phyloP scores from a whole-genome alignment of 257 asterid genomes.

The Parsonsia alboflavescens region DNA sequence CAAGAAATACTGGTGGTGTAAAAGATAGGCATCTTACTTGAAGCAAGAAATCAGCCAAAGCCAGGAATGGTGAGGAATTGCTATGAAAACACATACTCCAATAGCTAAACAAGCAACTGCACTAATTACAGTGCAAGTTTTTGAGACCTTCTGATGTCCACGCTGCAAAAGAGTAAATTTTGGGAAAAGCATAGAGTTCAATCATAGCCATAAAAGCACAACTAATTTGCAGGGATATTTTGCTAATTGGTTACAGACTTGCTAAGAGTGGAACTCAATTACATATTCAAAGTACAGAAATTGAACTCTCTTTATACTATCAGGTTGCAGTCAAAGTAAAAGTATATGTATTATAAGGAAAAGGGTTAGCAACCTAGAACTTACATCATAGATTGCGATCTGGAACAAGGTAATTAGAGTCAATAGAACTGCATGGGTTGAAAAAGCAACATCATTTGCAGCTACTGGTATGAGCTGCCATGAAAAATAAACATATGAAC shows the following conservation, averaged over 20 bases:
- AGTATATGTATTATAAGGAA: not conserved
- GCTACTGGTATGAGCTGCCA: constrained; percentile 96
- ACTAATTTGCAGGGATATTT: not conserved
- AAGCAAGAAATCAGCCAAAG: constrained; percentile 83
- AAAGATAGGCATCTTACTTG: constrained; percentile 51
- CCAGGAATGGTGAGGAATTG: constrained; percentile 78
- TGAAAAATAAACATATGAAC: constrained; percentile 5
- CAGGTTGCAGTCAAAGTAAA: not conserved
- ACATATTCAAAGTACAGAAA: not conserved
- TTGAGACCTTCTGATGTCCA: constrained; percentile 76
- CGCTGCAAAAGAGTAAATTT: constrained; percentile 42
- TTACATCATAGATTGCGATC: constrained; percentile 67
- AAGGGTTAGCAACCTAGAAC: constrained; percentile 8
- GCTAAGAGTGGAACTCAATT: not conserved
- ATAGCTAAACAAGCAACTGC: constrained; percentile 55
- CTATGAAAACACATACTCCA: constrained; percentile 61
- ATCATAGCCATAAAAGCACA: not conserved
- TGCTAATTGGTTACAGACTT: not conserved
- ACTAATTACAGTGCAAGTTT: constrained; percentile 38
- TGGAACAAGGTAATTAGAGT: constrained; percentile 71
- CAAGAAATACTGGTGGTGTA: not conserved
- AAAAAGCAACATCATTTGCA: constrained; percentile 94
- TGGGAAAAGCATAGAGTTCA: not conserved
- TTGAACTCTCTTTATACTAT: not conserved
- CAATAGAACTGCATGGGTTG: constrained; percentile 75